These are phyloP conservation scores for Zizania palustris DNA, from an alignment of 202 grass and related monocot genomes.

Conservation along the genomic window DNA sequence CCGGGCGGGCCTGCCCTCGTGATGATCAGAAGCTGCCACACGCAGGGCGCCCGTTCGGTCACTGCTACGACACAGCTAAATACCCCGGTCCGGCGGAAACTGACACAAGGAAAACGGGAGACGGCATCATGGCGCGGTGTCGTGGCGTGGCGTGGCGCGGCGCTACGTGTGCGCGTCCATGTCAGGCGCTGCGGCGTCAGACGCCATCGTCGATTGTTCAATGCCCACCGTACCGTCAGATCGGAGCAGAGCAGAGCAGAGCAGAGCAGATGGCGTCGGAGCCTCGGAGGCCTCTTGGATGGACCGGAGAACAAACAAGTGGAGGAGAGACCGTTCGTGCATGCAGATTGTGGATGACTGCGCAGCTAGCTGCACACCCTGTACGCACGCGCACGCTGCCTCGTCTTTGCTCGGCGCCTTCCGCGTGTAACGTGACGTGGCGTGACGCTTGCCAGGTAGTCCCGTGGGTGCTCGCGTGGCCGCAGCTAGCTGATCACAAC, in stretches of 20 bases:
- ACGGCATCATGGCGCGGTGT: constrained; percentile 22
- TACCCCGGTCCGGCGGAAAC: constrained; percentile 42
- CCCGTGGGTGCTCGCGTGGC: not conserved
- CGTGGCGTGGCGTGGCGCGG: constrained; percentile 22
- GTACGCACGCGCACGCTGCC: not conserved
- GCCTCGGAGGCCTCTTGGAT: not conserved
- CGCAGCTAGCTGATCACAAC: no score
- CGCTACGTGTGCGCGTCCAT: not conserved
- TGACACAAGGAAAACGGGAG: constrained; percentile 51
- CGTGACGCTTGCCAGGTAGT: constrained; percentile 5
- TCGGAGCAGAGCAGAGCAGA: constrained; percentile 1
- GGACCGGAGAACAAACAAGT: constrained; percentile 5
- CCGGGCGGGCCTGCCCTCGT: not conserved
- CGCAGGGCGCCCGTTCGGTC: constrained; percentile 7
- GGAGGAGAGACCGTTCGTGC: not conserved
- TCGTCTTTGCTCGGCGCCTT: not conserved
- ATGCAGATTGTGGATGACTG: not conserved
- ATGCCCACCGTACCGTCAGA: constrained; percentile 1
- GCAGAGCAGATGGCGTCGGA: not conserved
- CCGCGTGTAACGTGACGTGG: constrained; percentile 1
- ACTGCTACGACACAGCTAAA: constrained; percentile 36
- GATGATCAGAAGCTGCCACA: constrained; percentile 29
- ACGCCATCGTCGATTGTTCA: constrained; percentile 4
- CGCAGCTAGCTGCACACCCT: not conserved
- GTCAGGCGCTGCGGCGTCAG: constrained; percentile 30